Conservation (phyloP, 2,329 filamentous ascomycete species). For the Phyllosticta citriasiana region DNA sequence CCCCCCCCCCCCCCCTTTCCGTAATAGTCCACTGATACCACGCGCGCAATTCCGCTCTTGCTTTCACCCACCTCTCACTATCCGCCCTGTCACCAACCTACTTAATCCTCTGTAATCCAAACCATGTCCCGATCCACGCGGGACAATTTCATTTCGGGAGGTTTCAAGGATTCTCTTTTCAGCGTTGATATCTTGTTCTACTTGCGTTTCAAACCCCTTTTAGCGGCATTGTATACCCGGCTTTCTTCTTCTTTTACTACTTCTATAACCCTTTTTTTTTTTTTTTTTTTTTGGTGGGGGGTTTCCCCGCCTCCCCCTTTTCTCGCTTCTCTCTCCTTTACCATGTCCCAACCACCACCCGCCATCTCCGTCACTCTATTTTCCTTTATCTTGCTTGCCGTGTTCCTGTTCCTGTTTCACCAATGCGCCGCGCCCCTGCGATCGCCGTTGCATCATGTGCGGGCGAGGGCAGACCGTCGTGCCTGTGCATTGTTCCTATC, state of each 20-base stretch:
- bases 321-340: not conserved
- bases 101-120: not conserved
- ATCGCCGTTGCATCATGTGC: not conserved
- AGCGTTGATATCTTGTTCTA: not conserved
- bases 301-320: not conserved
- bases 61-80: too few relatives aligned
- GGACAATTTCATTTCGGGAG: not conserved
- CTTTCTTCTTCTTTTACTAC: not conserved
- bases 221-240: constrained; percentile 12
- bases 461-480: not conserved
- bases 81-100: not conserved
- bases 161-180: not conserved
- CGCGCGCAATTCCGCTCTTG: not conserved
- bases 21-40: not conserved
- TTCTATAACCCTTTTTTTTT: not conserved
- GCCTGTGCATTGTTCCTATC: not conserved
- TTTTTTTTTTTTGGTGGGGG: not conserved
- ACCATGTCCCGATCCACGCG: not conserved
- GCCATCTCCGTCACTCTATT: not conserved
- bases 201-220: not conserved
- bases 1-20: too few relatives aligned
- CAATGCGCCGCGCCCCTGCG: not conserved
- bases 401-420: not conserved
- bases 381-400: not conserved
- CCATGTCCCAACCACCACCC: not conserved